Conservation (phyloP, 345 rosid species). For the Anacardium occidentale region DNA sequence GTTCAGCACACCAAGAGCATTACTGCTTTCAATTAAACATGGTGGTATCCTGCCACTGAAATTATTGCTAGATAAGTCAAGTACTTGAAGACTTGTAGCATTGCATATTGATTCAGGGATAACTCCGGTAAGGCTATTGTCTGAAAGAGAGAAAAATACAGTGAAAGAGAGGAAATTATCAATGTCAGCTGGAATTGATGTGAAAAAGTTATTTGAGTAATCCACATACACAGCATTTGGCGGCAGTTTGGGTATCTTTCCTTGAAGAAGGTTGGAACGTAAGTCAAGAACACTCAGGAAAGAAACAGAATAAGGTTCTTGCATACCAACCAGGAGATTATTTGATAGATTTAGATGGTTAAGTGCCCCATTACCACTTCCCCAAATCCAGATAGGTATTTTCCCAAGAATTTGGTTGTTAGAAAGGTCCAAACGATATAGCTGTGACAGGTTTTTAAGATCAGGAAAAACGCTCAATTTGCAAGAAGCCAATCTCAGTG, state of each 20-base stretch:
- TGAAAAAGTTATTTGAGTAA: slow-evolving; percentile 35
- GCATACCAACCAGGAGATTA: slow-evolving; percentile 16
- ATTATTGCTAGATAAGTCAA: slow-evolving; percentile 42
- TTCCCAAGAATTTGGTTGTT: slow-evolving; percentile 35
- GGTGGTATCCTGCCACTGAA: slow-evolving; percentile 33
- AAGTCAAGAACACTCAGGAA: slow-evolving; percentile 21
- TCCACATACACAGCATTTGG: slow-evolving; percentile 14
- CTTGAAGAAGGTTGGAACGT: slow-evolving; percentile 30
- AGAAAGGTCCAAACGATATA: slow-evolving; percentile 38
- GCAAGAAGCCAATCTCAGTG: slow-evolving; percentile 46
- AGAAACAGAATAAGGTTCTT: background rate
- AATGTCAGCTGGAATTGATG: slow-evolving; percentile 18
- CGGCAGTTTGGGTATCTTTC: slow-evolving; percentile 19
- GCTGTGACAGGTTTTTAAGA: slow-evolving; percentile 17
- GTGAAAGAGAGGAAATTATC: slow-evolving; percentile 1
- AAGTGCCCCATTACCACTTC: background rate
- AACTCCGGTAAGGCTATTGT: slow-evolving; percentile 29
- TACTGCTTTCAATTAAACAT: background rate
- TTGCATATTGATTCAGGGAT: slow-evolving; percentile 42
- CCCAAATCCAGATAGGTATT: slow-evolving; percentile 49
- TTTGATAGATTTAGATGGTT: background rate
- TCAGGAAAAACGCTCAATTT: slow-evolving; percentile 32
- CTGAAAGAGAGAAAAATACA: slow-evolving; percentile 32
- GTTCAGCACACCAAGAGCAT: slow-evolving; percentile 31
- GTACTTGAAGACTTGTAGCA: slow-evolving; percentile 2